A percentile compares a stretch with the other conserved stretches of the same genome.
Evolutionary conservation across 2,329 filamentous ascomycete genomes (phyloP).

Genomic region (Alternaria incomplexa): DNA sequence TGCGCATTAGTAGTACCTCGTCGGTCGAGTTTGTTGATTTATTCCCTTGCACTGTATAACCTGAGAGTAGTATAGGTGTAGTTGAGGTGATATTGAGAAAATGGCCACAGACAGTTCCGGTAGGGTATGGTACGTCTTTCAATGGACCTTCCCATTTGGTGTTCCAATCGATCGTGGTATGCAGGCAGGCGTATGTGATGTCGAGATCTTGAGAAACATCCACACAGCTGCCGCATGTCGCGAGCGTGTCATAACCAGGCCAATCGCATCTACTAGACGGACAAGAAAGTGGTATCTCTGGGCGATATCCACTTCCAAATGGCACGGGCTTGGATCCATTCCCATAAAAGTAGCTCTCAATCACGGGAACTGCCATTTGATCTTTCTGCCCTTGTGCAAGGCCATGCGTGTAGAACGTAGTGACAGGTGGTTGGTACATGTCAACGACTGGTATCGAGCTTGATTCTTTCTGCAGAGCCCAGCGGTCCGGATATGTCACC

Average conservation of each 20-base stretch:
- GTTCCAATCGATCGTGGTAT: constrained; percentile 25
- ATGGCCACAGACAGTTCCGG: constrained; percentile 32
- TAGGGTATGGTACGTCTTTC: constrained; percentile 4
- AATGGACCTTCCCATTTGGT: background rate
- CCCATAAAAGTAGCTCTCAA: constrained; percentile 13
- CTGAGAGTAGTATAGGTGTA: constrained; percentile 25
- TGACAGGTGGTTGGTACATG: too few species aligned
- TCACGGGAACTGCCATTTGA: too few species aligned
- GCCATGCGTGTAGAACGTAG: too few species aligned
- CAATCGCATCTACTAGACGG: constrained; percentile 40
- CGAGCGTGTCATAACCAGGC: constrained; percentile 33
- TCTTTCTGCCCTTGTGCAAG: too few species aligned
- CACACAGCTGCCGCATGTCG: constrained; percentile 31
- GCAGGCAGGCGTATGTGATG: constrained; percentile 18
- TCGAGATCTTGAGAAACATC: constrained; percentile 20
- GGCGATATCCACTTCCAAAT: constrained; percentile 31
- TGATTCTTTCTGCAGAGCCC: background rate
- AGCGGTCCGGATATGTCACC: constrained; percentile 25
- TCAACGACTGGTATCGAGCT: too few species aligned
- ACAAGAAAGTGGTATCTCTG: constrained; percentile 36
- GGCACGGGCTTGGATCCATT: constrained; percentile 30
- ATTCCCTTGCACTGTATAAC: too few species aligned
- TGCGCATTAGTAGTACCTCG: constrained; percentile 18
- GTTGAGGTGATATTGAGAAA: constrained; percentile 29
- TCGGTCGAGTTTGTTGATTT: too few species aligned